Evolutionary conservation across 2,329 filamentous ascomycete species (phyloP), one percentile per base, ranked within the genome.

Genomic region (Aspergillus awamori): DNA sequence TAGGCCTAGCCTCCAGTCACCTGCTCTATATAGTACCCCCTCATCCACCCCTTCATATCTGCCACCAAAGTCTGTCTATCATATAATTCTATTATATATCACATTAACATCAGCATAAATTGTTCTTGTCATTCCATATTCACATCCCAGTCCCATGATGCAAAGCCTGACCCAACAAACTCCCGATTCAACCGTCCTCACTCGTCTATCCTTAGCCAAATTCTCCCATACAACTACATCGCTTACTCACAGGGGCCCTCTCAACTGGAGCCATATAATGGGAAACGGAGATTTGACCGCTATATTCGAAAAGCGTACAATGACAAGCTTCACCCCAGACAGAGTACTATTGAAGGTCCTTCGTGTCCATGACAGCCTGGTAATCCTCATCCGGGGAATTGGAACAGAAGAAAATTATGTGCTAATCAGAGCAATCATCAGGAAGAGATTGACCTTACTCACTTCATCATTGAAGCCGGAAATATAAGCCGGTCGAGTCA

Each of bases 251-350:
- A 72, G 69, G 30, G 76, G 72, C 20, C 77, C 77, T 5, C 64
- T 81, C n/a, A 72, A 70, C 33, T 82, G 80, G 80, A 78, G 69
- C 47, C 80, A 82, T 70, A 64, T 81, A 5, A 72, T 74, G 22
- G 75, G 75, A 5, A 70, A 74, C 47, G 72, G 67, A 13, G 72
- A 77, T 53, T 63, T 82, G 6, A 63, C 66, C 30, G 75, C 72
- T 26, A 48, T 73, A 2, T 76, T 81, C 53, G 75, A 80, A 26
- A 73, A 69, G 20, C 33, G 67, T n/a, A 22, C 64, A 11, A 51
- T 57, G 17, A 43, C 51, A 6, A 30, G 22, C 10, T 53, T 63
- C 39, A 53, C 63, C 30, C 22, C 52, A 5, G 54, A 61, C 20
- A 54, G 54, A 20, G 57, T 73, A 6, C 62, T 72, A 3, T 68